Evolutionary conservation across 2,329 filamentous ascomycete species (phyloP), one percentile per base, ranked within the genome.

Genomic region (Aspergillus sp.): DNA sequence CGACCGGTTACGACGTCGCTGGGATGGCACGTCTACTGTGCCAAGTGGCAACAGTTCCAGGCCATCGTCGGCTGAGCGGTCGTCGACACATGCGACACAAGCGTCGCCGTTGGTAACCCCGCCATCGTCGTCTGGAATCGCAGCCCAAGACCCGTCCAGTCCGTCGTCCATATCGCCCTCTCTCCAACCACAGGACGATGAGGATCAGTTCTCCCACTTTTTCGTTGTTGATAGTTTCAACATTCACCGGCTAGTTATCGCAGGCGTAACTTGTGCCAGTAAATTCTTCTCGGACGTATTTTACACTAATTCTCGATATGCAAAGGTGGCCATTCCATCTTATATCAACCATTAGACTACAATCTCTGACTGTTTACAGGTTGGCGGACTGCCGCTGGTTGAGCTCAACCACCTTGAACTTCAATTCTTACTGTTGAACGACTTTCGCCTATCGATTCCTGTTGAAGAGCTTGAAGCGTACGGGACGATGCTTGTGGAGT

Each of bases 261-360:
- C 95, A 2, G 95, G 94, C 38, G 95, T 99, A 48, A 99, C 95
- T 3, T 98, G 95, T 77, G 93, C 95, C 5, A 98, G 94, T 85
- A 99, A 99, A 78, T 99, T 98, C 83, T 99, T 99, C 79, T 98
- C 94, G 5, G 87, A 99, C 79, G 94, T 98, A 43, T 99, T 99
- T 71, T 99, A 98, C 75, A 99, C 95, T 9, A 99, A 99, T 78
- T 98, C 95, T 58, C 87, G 95, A 87, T 99, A 99, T 76, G 95
- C 95, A 62, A 99, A 98, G 90, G 95, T 28, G 25, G 25, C 25
- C n/a, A n/a, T n/a, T n/a, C n/a, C n/a, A n/a, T n/a, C n/a, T 8
- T 2, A 28, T 28, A 8, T 28, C 25, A 28, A 7, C 2, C 0
- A 8, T 28, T 8, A 28, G 25, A 28, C 7, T 2, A 28, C 15